Percentiles rank a stretch among this genome's conserved stretches.
Conservation (phyloP, 352 stramenopile genomes). For the Elongisporangium undulatum region DNA sequence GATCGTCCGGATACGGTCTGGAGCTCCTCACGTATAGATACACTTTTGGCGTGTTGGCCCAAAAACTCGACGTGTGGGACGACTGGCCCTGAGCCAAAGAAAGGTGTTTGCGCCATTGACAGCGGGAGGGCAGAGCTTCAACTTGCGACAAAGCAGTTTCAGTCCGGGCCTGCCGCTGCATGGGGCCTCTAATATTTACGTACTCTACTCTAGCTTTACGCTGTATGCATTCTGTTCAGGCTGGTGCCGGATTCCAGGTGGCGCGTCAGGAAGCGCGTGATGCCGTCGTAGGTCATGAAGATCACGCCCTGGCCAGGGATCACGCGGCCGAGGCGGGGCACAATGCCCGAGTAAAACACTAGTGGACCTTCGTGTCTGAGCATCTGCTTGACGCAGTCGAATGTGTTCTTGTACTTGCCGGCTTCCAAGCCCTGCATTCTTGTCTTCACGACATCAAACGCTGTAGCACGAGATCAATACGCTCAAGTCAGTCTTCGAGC, state of each 20-base stretch:
- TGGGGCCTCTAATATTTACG: background rate
- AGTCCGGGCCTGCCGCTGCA: background rate
- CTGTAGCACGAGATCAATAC: conserved; percentile 19
- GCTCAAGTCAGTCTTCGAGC: conserved; percentile 11
- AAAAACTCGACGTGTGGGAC: background rate
- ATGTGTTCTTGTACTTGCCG: conserved; percentile 69
- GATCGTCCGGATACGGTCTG: background rate
- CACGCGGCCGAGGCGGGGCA: conserved; percentile 91
- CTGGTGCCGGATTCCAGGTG: conserved; percentile 33
- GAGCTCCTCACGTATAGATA: background rate
- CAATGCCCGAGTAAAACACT: conserved; percentile 92
- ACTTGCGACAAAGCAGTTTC: background rate
- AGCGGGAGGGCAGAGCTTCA: background rate
- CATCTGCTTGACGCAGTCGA: conserved; percentile 92
- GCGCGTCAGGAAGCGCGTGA: conserved; percentile 47
- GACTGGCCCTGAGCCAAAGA: background rate
- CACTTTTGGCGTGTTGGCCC: background rate
- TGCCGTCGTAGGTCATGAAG: conserved; percentile 93
- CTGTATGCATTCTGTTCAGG: background rate
- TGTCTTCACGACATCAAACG: conserved; percentile 85
- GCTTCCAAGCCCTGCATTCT: conserved; percentile 79
- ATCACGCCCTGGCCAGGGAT: conserved; percentile 97
- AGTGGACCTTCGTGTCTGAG: conserved; percentile 79
- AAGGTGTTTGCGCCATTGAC: background rate
- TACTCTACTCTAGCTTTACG: background rate